phyloP scores from a whole-genome alignment of 202 grass and related monocot species.

The Bolboschoenoplectus hybrid region DNA sequence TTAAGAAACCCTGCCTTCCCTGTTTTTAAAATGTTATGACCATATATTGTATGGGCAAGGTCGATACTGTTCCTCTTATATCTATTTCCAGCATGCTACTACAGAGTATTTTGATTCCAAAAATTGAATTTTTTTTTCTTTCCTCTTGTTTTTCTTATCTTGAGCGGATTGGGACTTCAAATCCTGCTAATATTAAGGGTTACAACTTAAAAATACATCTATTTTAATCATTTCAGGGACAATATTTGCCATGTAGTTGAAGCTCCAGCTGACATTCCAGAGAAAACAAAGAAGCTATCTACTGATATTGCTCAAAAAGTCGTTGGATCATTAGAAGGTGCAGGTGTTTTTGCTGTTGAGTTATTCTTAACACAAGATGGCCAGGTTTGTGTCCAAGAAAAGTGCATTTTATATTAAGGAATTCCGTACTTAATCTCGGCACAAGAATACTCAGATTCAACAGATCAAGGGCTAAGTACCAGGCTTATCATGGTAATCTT shows the following conservation, averaged over 20 bases:
- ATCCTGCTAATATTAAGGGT: constrained; percentile 1
- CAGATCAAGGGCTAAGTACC: not conserved
- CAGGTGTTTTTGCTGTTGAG: constrained; percentile 91
- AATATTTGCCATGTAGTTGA: constrained; percentile 95
- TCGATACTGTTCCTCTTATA: not conserved
- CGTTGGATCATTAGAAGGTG: constrained; percentile 73
- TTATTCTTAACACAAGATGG: constrained; percentile 89
- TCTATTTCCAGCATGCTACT: not conserved
- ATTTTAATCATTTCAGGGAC: constrained; percentile 56
- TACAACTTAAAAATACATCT: constrained; percentile 4
- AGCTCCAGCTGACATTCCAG: constrained; percentile 64
- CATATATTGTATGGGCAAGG: not conserved
- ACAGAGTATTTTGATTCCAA: not conserved
- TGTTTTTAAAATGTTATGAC: not conserved
- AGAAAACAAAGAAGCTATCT: constrained; percentile 71
- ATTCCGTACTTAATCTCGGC: not conserved
- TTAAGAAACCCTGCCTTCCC: not conserved
- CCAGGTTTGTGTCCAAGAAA: constrained; percentile 56
- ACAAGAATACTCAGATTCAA: constrained; percentile 6
- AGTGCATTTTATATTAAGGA: not conserved
- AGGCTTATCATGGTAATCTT: not conserved
- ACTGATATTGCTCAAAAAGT: constrained; percentile 72
- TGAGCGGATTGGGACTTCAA: not conserved
- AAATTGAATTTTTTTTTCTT: not conserved
- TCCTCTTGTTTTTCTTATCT: not conserved